These are phyloP conservation scores for Claviceps digitariae DNA, from an alignment of 2,329 filamentous ascomycete genomes.

Conservation along the genomic window DNA sequence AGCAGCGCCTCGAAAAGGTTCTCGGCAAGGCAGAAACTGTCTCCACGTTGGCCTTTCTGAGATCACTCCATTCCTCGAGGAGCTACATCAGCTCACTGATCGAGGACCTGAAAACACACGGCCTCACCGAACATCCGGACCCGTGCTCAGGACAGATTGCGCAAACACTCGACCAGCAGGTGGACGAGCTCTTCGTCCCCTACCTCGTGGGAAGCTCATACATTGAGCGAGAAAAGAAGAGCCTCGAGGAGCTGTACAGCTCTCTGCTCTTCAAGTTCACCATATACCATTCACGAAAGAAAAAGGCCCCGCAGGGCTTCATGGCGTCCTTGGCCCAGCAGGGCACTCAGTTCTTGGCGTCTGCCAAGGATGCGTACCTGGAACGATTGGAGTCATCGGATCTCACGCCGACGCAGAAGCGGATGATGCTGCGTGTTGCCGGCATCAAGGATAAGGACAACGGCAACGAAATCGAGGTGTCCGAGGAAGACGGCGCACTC, in stretches of 20 bases:
- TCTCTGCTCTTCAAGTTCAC: conserved; percentile 93
- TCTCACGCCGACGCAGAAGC: conserved; percentile 74
- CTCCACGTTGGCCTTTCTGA: conserved; percentile 81
- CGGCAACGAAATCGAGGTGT: conserved; percentile 79
- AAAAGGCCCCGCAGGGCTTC: conserved; percentile 82
- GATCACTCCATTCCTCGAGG: conserved; percentile 79
- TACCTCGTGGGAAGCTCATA: conserved; percentile 57
- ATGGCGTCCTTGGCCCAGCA: conserved; percentile 86
- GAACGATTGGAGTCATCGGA: conserved; percentile 81
- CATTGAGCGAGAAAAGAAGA: conserved; percentile 55
- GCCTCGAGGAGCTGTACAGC: conserved; percentile 70
- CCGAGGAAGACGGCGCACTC: conserved; percentile 75
- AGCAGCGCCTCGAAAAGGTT: conserved; percentile 90
- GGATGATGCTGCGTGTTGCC: conserved; percentile 79
- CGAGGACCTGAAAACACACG: conserved; percentile 87
- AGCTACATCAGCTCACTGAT: conserved; percentile 78
- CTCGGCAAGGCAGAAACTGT: conserved; percentile 87
- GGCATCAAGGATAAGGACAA: conserved; percentile 65
- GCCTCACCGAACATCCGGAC: conserved; percentile 89
- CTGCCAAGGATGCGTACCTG: conserved; percentile 82
- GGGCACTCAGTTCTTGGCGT: conserved; percentile 74
- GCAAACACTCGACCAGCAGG: conserved; percentile 56
- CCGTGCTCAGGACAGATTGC: conserved; percentile 77
- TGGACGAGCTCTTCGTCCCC: conserved; percentile 65
- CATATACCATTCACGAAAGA: conserved; percentile 78